A percentile compares a stretch with the other conserved stretches of the same genome.
phyloP scores from a whole-genome alignment of 371 early-diverging fungal genomes.

The Chytridium lagenaria region DNA sequence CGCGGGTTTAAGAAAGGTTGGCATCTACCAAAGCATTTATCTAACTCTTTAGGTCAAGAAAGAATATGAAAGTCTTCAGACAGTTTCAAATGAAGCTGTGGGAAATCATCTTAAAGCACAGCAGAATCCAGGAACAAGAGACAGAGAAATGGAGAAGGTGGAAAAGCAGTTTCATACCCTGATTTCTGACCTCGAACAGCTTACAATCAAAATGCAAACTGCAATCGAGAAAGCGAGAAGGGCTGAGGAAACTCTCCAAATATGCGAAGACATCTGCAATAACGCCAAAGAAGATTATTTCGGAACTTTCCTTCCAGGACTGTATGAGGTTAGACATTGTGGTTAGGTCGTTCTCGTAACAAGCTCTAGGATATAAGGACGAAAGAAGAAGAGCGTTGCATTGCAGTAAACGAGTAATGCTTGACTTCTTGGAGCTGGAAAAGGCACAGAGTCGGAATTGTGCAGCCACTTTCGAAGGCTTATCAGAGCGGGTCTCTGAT shows the following conservation, averaged over 20 bases:
- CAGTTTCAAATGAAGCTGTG: conserved; percentile 34
- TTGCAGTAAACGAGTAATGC: conserved; percentile 35
- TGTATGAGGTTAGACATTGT: conserved; percentile 33
- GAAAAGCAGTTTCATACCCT: neutral
- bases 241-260: conserved; percentile 45
- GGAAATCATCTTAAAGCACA: conserved; percentile 36
- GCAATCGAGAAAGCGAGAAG: conserved; percentile 45
- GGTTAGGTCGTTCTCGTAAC: neutral
- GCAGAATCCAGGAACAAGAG: conserved; percentile 30
- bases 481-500: conserved; percentile 20
- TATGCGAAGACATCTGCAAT: conserved; percentile 40
- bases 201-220: conserved; percentile 32
- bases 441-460: conserved; percentile 25
- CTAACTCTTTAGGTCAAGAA: conserved; percentile 34
- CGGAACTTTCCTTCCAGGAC: conserved; percentile 37
- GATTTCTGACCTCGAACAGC: conserved; percentile 19
- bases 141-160: conserved; percentile 48
- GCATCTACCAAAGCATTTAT: neutral
- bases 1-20: conserved; percentile 39
- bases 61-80: conserved; percentile 37
- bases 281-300: conserved; percentile 47
- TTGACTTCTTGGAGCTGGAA: conserved; percentile 37
- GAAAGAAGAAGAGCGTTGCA: conserved; percentile 39
- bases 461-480: conserved; percentile 15
- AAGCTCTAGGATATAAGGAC: conserved; percentile 32